phyloP scores from a whole-genome alignment of 2,329 filamentous ascomycete species.

The Epicoccum sorghinum region DNA sequence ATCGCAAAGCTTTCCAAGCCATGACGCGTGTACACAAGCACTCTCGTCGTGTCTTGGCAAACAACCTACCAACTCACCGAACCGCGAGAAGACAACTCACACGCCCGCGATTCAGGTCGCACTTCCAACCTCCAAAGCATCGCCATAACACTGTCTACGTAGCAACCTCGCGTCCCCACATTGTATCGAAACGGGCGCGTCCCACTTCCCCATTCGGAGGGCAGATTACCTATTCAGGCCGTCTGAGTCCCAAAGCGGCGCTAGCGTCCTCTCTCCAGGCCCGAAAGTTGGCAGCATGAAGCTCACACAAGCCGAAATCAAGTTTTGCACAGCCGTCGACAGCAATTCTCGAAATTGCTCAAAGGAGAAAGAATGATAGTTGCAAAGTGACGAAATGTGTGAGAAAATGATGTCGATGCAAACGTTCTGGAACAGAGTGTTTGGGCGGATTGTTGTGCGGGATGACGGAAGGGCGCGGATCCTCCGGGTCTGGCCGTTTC shows the following conservation, averaged over 20 bases:
- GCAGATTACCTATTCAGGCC: not conserved
- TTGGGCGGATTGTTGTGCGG: not conserved
- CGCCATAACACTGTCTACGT: not conserved
- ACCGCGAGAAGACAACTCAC: too few relatives aligned
- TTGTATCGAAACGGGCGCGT: slow-evolving; percentile 8
- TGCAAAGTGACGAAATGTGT: not conserved
- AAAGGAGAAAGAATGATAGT: not conserved
- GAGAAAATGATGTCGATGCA: slow-evolving; percentile 1
- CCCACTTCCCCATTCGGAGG: not conserved
- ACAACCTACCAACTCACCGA: too few relatives aligned
- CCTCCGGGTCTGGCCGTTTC: slow-evolving; percentile 1
- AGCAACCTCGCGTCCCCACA: not conserved
- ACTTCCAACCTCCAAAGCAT: not conserved
- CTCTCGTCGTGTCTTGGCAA: too few relatives aligned
- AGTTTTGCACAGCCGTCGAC: slow-evolving; percentile 14
- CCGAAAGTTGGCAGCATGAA: slow-evolving; percentile 8
- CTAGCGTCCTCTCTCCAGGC: not conserved
- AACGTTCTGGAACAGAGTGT: not conserved
- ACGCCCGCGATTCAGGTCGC: too few relatives aligned
- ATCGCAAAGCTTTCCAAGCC: too few relatives aligned
- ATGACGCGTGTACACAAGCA: too few relatives aligned
- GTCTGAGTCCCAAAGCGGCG: slow-evolving; percentile 1
- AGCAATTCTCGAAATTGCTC: slow-evolving; percentile 3
- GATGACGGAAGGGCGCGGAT: slow-evolving; percentile 1
- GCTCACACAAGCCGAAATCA: slow-evolving; percentile 9